Evolutionary conservation across 495 filamentous ascomycete species (phyloP).

Genomic region (Schizothecium vesticola): DNA sequence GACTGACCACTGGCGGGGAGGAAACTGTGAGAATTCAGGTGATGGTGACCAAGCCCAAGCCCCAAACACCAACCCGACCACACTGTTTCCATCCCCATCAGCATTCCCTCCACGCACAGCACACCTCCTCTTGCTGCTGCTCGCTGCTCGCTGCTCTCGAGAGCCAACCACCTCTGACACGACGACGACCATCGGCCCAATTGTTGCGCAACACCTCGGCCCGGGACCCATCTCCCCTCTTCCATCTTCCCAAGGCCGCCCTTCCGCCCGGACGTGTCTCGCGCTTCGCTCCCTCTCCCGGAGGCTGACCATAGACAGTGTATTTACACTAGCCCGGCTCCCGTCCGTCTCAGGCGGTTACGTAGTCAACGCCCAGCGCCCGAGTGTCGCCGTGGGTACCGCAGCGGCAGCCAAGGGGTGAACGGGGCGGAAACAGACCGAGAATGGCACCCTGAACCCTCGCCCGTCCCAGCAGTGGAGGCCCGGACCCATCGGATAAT

Average conservation of each 20-base stretch:
- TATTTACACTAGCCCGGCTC: neutral
- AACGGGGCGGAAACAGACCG: conserved; percentile 13
- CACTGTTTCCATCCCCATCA: neutral
- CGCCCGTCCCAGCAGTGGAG: neutral
- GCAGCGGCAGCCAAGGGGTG: conserved; percentile 7
- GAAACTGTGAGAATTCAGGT: neutral
- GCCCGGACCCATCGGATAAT: neutral
- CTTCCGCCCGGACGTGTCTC: neutral
- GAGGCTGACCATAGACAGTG: neutral
- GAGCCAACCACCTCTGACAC: neutral
- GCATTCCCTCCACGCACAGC: neutral
- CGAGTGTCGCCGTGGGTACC: neutral
- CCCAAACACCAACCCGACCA: neutral
- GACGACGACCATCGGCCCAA: neutral
- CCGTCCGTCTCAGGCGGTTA: conserved; percentile 1
- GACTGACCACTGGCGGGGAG: neutral
- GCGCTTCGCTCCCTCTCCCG: neutral
- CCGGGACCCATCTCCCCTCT: neutral
- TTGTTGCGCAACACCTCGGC: neutral
- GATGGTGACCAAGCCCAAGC: neutral
- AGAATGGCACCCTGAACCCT: neutral
- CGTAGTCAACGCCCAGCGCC: neutral
- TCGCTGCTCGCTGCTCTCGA: neutral
- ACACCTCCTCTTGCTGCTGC: neutral
- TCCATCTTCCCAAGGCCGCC: neutral